These are phyloP conservation scores for Paradendryphiella salina DNA, from an alignment of 2,329 filamentous ascomycete species.

Conservation along the genomic window DNA sequence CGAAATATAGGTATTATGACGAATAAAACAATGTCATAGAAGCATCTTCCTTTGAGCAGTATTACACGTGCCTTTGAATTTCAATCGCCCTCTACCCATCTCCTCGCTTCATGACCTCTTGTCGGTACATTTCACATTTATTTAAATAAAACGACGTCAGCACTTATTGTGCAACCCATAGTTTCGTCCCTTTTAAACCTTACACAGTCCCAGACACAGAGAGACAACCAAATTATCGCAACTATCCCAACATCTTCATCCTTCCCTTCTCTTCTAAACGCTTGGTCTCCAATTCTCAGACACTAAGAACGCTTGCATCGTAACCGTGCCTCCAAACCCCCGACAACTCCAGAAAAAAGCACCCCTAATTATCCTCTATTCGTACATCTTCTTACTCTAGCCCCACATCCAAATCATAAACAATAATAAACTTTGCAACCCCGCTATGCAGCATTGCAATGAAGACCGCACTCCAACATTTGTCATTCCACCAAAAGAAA, in stretches of 20 bases:
- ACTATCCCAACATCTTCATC: neutral
- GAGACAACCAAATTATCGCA: neutral
- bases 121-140: neutral
- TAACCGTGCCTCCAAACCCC: neutral
- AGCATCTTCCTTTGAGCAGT: neutral
- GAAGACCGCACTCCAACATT: neutral
- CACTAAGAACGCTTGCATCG: neutral
- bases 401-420: neutral
- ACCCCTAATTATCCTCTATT: constrained; percentile 9
- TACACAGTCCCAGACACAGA: neutral
- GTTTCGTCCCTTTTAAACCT: no score
- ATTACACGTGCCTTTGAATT: neutral
- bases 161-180: no score
- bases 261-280: neutral
- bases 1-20: constrained; percentile 11
- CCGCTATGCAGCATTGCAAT: no score
- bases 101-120: neutral
- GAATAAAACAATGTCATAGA: constrained; percentile 13
- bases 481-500: neutral
- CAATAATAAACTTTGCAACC: no score
- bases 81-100: neutral
- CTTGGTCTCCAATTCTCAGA: neutral
- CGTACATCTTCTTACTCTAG: neutral
- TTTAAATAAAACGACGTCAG: no score
- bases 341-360: neutral